Evolutionary conservation across 78 protist species (phyloP).

Genomic region (Protostelium mycophagum): DNA sequence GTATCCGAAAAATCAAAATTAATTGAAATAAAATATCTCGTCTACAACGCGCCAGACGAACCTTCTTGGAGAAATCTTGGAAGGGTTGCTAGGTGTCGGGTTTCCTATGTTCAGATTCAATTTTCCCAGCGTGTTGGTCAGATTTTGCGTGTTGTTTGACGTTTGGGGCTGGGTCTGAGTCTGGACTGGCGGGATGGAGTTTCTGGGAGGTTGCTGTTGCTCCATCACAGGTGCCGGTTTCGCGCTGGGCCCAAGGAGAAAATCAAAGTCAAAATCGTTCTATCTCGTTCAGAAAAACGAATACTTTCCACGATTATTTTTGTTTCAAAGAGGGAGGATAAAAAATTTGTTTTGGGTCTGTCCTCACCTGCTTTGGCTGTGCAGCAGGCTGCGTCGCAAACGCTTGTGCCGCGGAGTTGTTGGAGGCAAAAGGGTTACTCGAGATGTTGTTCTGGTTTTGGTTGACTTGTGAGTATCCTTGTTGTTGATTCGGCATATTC

Average conservation of each 20-base stretch:
- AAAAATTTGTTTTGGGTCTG: too few relatives aligned
- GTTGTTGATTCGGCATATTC: too few relatives aligned
- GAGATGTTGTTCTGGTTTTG: too few relatives aligned
- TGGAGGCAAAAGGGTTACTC: neutral
- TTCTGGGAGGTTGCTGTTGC: slow-evolving; percentile 2
- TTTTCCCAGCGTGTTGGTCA: neutral
- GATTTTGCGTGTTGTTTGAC: neutral
- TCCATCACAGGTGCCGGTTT: neutral
- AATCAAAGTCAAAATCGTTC: neutral
- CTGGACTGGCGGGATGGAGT: slow-evolving; percentile 2
- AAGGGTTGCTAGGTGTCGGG: neutral
- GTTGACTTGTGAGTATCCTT: too few relatives aligned
- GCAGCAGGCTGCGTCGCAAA: neutral
- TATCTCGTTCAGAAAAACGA: too few relatives aligned
- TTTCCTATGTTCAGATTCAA: neutral
- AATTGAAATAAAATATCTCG: too few relatives aligned
- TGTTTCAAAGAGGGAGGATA: too few relatives aligned
- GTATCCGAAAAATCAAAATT: too few relatives aligned
- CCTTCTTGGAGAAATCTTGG: neutral
- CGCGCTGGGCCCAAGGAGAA: neutral
- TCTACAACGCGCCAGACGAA: neutral
- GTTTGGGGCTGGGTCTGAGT: neutral
- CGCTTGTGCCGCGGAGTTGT: neutral
- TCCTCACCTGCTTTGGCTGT: too few relatives aligned
- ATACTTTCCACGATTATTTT: too few relatives aligned